phyloP scores from a whole-genome alignment of 1,139 yeast genomes.

The Suzukiozyma palmioleophila region DNA sequence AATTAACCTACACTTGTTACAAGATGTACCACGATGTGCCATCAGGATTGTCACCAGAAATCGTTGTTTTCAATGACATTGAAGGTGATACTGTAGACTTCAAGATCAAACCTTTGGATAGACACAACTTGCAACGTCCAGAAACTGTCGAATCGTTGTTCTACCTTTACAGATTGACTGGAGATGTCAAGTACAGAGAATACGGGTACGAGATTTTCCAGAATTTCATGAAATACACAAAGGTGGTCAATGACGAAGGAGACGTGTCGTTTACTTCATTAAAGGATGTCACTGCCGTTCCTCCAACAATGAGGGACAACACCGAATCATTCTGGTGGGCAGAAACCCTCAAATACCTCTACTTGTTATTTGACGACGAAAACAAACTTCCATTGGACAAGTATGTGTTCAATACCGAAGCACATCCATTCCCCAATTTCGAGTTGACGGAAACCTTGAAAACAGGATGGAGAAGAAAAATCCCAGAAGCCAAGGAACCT shows the following conservation, averaged over 20 bases:
- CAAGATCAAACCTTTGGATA: constrained; percentile 63
- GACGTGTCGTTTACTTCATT: constrained; percentile 61
- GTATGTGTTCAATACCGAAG: constrained; percentile 86
- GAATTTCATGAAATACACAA: constrained; percentile 60
- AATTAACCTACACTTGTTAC: constrained; percentile 76
- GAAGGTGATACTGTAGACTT: constrained; percentile 45
- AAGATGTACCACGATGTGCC: constrained; percentile 70
- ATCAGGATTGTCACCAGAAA: constrained; percentile 86
- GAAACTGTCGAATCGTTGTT: constrained; percentile 91
- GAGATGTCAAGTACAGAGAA: constrained; percentile 74
- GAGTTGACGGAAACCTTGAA: constrained; percentile 49
- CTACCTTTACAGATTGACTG: constrained; percentile 74
- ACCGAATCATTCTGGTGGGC: constrained; percentile 95
- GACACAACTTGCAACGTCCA: constrained; percentile 86
- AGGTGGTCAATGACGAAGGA: constrained; percentile 47
- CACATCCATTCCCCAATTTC: constrained; percentile 84
- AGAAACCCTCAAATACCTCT: constrained; percentile 85
- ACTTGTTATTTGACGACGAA: constrained; percentile 70
- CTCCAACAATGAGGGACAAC: constrained; percentile 58
- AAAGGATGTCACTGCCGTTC: constrained; percentile 60
- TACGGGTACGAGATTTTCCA: constrained; percentile 90
- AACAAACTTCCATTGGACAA: constrained; percentile 55
- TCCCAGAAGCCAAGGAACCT: constrained; percentile 17
- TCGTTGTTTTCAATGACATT: constrained; percentile 67
- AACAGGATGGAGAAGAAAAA: constrained; percentile 58